These are phyloP conservation scores for Amauroascus niger DNA, from an alignment of 2,329 filamentous ascomycete genomes.

Conservation along the genomic window DNA sequence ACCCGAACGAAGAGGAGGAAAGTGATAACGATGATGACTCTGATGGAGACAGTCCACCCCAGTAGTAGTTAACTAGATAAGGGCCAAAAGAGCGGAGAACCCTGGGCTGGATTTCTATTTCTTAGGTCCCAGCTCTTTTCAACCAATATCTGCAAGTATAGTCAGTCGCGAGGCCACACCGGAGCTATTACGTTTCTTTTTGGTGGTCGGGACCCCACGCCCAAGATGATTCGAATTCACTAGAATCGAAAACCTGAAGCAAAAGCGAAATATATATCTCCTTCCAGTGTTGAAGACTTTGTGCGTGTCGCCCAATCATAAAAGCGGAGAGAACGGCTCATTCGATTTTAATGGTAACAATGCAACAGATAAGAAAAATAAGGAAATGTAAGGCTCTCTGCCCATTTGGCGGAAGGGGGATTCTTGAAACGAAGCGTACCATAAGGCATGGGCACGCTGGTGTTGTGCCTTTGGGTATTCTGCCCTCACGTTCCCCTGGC, in stretches of 20 bases:
- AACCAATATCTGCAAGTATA: too few species aligned
- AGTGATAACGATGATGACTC: conserved; percentile 19
- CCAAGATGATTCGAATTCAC: too few species aligned
- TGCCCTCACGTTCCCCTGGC: not conserved
- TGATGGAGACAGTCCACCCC: not conserved
- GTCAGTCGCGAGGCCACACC: too few species aligned
- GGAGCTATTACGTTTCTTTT: too few species aligned
- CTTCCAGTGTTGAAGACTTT: too few species aligned
- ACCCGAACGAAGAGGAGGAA: conserved; percentile 42
- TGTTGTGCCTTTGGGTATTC: not conserved
- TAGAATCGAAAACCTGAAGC: too few species aligned
- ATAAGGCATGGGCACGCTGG: not conserved
- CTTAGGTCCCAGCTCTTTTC: too few species aligned
- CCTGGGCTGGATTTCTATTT: not conserved
- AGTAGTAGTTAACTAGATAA: not conserved
- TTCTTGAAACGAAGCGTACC: conserved; percentile 9
- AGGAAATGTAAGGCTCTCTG: not conserved
- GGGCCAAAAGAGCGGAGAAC: not conserved
- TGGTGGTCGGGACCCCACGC: too few species aligned
- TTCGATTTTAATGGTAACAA: too few species aligned
- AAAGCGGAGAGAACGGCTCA: too few species aligned
- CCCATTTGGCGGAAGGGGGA: not conserved
- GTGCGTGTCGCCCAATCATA: too few species aligned
- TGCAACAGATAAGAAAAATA: not conserved
- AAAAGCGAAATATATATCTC: too few species aligned